Base-by-base conservation (phyloP, 2,329 filamentous ascomycete genomes). In the Pseudogymnoascus sp. region DNA sequence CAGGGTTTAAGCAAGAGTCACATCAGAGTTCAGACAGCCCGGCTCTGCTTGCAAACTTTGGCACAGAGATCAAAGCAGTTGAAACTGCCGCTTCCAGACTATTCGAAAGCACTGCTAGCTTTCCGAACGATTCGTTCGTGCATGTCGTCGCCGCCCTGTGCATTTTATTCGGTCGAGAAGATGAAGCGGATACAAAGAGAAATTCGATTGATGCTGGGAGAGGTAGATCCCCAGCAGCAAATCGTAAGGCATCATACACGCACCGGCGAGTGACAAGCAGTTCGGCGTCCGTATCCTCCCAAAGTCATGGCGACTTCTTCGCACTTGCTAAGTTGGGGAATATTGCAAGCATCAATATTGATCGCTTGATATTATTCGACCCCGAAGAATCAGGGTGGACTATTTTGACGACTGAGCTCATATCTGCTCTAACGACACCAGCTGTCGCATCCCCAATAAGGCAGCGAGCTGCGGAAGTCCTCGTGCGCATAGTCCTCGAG, bases 101-200 rank as follows among this genome's bases (percentile, higher is more conserved):
- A 16, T 86, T 97, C 62, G 94, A 97, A 71, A 96, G 92, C 74
- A 97, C 92, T 0, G 81, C 88, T 14, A 92, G 97, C 67, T 97
- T 96, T 68, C 90, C 92, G 0, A 92, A 93, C 65, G 81, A 86
- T 14, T 80, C 91, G 0, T 97, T 97, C 68, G 77, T 88, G 4
- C 84, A 90, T 65, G 85, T 97, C 8, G 78, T 97, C 1, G 77
- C 80, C 60, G 88, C 92, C 0, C 80, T 96, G 3, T 92, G 91
- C 69, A 79, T 82, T 50, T 78, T 97, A 6, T 78, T 96, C 5
- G 80, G 81, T 35, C 68, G 63, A 60, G 66, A 71, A 28, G 66
- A 68, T 14, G 61, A 61, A 30, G 57, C 65, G 36, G 66, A 70
- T 28, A 63, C 58, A 64, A 72, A 69, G 66, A 61, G 63, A 47